Conservation (phyloP, 805 yeast genomes). For the Candida dajiaensis region DNA sequence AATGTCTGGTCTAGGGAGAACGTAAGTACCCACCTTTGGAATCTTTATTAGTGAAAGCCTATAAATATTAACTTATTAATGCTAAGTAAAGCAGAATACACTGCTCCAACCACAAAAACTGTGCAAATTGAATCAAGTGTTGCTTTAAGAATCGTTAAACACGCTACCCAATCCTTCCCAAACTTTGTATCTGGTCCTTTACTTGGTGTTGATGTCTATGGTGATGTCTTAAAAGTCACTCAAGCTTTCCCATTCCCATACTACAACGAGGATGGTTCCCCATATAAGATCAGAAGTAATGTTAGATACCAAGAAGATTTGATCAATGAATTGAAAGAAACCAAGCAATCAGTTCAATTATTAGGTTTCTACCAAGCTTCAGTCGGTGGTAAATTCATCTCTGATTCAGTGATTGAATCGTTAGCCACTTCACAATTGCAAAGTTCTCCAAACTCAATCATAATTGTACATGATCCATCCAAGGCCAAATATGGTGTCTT, state of each 20-base stretch:
- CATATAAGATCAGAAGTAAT: conserved; percentile 57
- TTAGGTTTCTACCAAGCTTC: conserved; percentile 81
- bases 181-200: conserved; percentile 63
- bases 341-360: conserved; percentile 62
- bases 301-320: conserved; percentile 63
- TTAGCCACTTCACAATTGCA: conserved; percentile 58
- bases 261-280: conserved; percentile 51
- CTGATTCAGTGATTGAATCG: conserved; percentile 60
- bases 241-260: conserved; percentile 66
- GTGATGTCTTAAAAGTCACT: conserved; percentile 39
- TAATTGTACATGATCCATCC: conserved; percentile 67
- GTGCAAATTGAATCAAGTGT: conserved; percentile 25
- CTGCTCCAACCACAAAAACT: conserved; percentile 14
- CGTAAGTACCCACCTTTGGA: not conserved
- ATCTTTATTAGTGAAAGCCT: too few relatives aligned
- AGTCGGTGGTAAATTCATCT: conserved; percentile 62
- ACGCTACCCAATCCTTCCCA: conserved; percentile 59
- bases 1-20: not conserved
- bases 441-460: conserved; percentile 44
- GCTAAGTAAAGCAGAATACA: conserved; percentile 8
- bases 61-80: conserved; percentile 1
- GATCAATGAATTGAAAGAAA: conserved; percentile 51
- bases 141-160: conserved; percentile 58
- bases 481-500: conserved; percentile 58
- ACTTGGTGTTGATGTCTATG: conserved; percentile 64